Percentiles rank a stretch among this genome's conserved stretches.
Conservation (phyloP, 2,329 filamentous ascomycete genomes). For the Aotearoamyces nothofagi region DNA sequence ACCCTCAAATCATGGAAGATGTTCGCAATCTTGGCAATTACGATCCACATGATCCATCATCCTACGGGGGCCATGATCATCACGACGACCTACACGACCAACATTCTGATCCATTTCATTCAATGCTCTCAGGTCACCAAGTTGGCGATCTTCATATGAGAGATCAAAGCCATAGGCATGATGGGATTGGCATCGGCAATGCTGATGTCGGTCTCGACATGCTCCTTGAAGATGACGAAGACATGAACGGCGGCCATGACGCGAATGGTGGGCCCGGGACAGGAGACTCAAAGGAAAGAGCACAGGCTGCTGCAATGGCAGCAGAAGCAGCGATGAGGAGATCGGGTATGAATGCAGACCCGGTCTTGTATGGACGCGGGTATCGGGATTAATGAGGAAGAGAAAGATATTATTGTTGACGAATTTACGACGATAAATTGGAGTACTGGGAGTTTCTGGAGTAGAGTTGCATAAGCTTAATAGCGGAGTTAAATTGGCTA, state of each 20-base stretch:
- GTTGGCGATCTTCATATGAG: too few species aligned
- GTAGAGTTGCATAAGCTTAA: too few species aligned
- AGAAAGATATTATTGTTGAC: too few species aligned
- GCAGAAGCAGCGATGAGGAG: slow-evolving; percentile 3
- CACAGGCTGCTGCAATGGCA: neutral
- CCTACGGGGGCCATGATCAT: slow-evolving; percentile 4
- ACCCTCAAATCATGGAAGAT: slow-evolving; percentile 45
- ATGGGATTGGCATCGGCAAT: too few species aligned
- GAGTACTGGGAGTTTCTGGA: too few species aligned
- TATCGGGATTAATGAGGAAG: neutral
- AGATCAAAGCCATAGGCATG: too few species aligned
- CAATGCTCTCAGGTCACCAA: too few species aligned
- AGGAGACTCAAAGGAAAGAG: neutral
- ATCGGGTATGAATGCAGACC: neutral
- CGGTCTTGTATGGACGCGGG: neutral
- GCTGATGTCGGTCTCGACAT: slow-evolving; percentile 15
- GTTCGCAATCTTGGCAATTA: slow-evolving; percentile 23
- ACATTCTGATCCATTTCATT: too few species aligned
- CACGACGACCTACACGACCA: slow-evolving; percentile 5
- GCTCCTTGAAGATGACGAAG: slow-evolving; percentile 14
- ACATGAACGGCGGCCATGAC: neutral
- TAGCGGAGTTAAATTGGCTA: too few species aligned
- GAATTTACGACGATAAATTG: too few species aligned
- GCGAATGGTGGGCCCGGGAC: slow-evolving; percentile 1
- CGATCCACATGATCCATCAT: too few species aligned